A percentile compares a stretch with the other conserved stretches of the same genome.
phyloP scores from a whole-genome alignment of 352 stramenopile species.

The Blastocystis sp. region DNA sequence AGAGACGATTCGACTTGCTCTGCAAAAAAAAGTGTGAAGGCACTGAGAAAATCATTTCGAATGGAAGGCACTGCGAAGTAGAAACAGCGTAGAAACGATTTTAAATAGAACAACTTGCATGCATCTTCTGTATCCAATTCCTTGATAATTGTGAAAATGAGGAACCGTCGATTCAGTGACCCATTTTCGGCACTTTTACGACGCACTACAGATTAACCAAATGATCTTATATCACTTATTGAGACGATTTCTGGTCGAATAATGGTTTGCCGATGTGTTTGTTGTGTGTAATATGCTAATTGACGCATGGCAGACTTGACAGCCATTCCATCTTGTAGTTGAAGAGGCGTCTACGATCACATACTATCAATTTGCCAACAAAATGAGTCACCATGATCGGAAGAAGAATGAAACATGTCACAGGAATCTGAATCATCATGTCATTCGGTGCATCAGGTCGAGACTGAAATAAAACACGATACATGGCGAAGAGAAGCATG shows the following conservation, averaged over 20 bases:
- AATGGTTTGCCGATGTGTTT: background rate
- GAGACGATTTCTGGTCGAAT: background rate
- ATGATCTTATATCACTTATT: background rate
- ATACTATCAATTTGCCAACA: background rate
- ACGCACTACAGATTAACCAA: background rate
- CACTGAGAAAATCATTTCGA: background rate
- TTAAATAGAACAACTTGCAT: conserved; percentile 49
- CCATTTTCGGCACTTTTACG: background rate
- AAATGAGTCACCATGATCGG: conserved; percentile 7
- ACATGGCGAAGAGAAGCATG: conserved; percentile 49
- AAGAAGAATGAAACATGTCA: background rate
- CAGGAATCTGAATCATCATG: conserved; percentile 55
- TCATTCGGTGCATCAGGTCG: conserved; percentile 54
- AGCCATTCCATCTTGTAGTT: conserved; percentile 34
- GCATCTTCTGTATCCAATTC: conserved; percentile 4
- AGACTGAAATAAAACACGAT: conserved; percentile 41
- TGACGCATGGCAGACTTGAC: conserved; percentile 36
- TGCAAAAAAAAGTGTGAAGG: conserved; percentile 19
- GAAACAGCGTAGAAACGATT: conserved; percentile 45
- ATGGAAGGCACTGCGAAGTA: background rate
- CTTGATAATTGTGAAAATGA: background rate
- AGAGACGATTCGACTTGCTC: conserved; percentile 18
- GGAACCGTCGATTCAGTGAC: background rate
- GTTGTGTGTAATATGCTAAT: background rate
- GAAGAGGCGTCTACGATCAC: background rate